Conservation (phyloP, 139 green algal species). For the Marvania coccoides region DNA sequence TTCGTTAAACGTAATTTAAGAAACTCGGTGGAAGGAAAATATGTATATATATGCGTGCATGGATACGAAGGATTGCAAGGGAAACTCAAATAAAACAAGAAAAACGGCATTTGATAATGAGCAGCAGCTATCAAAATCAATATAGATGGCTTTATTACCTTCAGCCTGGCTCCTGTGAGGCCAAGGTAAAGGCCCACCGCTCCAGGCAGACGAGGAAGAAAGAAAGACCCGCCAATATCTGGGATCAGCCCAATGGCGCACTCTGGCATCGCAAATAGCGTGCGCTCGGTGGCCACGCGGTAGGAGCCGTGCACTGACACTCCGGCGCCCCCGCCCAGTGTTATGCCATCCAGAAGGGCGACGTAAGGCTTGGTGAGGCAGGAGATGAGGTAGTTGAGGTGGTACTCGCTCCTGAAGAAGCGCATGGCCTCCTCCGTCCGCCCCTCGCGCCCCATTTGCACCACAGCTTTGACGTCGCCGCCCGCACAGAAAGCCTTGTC, state of each 20-base stretch:
- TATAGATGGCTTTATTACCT: constrained; percentile 29
- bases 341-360: constrained; percentile 83
- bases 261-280: constrained; percentile 97
- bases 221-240: constrained; percentile 83
- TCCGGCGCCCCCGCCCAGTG: constrained; percentile 87
- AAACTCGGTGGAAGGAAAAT: neutral
- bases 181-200: constrained; percentile 70
- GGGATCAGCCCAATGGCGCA: constrained; percentile 90
- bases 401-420: constrained; percentile 50
- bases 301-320: constrained; percentile 80
- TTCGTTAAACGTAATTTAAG: neutral
- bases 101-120: no score
- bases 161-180: constrained; percentile 68
- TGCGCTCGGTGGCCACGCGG: constrained; percentile 82
- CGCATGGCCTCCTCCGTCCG: constrained; percentile 24
- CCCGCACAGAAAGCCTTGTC: constrained; percentile 78
- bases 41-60: no score
- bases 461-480: constrained; percentile 72
- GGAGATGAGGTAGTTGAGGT: constrained; percentile 37
- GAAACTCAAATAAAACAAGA: no score
- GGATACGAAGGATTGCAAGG: no score
- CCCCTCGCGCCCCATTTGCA: constrained; percentile 22
- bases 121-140: neutral
- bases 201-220: constrained; percentile 59
- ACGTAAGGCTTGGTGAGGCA: constrained; percentile 61